Evolutionary conservation across 2,329 filamentous ascomycete species (phyloP).

Genomic region (Talaromyces sp.): DNA sequence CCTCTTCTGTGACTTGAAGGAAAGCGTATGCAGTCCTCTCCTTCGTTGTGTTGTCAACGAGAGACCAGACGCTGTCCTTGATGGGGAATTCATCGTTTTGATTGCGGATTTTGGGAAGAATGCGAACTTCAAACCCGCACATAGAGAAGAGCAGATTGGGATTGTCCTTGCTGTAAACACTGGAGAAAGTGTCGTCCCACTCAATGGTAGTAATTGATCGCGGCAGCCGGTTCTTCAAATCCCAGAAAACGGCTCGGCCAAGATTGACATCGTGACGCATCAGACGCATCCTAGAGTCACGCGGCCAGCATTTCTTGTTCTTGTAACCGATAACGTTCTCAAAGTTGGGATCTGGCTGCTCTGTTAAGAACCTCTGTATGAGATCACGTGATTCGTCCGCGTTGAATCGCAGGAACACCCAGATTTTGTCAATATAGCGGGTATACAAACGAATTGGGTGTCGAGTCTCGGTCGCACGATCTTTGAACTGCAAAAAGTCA

Average conservation of each 20-base stretch:
- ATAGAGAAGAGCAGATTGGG: slow-evolving; percentile 96
- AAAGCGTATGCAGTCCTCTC: slow-evolving; percentile 97
- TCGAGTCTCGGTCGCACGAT: slow-evolving; percentile 82
- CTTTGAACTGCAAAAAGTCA: slow-evolving; percentile 95
- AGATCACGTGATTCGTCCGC: slow-evolving; percentile 92
- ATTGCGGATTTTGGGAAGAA: slow-evolving; percentile 91
- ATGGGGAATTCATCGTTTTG: slow-evolving; percentile 93
- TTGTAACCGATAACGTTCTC: slow-evolving; percentile 98
- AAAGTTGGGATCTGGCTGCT: slow-evolving; percentile 97
- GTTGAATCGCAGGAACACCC: slow-evolving; percentile 92
- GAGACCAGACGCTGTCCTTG: slow-evolving; percentile 96
- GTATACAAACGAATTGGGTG: slow-evolving; percentile 98
- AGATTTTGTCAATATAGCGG: slow-evolving; percentile 95
- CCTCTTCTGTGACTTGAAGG: slow-evolving; percentile 94
- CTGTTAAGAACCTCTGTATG: slow-evolving; percentile 95
- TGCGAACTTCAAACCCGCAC: slow-evolving; percentile 95
- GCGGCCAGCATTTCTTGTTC: slow-evolving; percentile 99
- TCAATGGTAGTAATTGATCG: slow-evolving; percentile 95
- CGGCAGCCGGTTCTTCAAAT: slow-evolving; percentile 92
- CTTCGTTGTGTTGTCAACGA: slow-evolving; percentile 94
- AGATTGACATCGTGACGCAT: slow-evolving; percentile 99
- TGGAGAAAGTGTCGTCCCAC: slow-evolving; percentile 98
- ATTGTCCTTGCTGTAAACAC: slow-evolving; percentile 96
- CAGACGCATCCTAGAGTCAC: slow-evolving; percentile 93
- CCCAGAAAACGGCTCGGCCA: slow-evolving; percentile 96